These are phyloP conservation scores for Starmerella floris DNA, from an alignment of 805 yeast genomes.

Conservation along the genomic window DNA sequence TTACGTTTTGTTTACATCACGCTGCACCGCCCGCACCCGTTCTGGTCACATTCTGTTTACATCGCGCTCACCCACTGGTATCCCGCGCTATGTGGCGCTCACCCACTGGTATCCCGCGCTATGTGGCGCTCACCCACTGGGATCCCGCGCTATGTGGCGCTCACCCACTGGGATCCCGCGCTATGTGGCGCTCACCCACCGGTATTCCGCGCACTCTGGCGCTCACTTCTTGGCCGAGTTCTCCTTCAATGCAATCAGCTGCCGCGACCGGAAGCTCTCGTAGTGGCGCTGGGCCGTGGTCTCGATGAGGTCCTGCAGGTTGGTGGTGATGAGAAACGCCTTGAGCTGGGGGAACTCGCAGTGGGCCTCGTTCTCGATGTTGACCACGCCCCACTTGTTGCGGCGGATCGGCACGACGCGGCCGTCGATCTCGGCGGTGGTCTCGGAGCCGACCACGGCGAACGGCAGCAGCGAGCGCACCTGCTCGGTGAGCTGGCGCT, in stretches of 20 bases:
- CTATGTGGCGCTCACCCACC: too few species aligned
- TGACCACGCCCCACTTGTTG: slow-evolving; percentile 86
- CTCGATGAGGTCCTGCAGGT: slow-evolving; percentile 89
- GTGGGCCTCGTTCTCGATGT: slow-evolving; percentile 86
- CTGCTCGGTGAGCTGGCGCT: slow-evolving; percentile 25
- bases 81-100: too few species aligned
- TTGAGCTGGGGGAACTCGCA: slow-evolving; percentile 91
- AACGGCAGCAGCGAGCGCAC: slow-evolving; percentile 49
- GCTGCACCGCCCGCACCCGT: too few species aligned
- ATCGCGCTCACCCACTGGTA: too few species aligned
- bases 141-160: too few species aligned
- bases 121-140: too few species aligned
- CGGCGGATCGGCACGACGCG: slow-evolving; percentile 77
- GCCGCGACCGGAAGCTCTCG: slow-evolving; percentile 87
- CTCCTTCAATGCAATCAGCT: slow-evolving; percentile 84
- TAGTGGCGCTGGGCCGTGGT: slow-evolving; percentile 78
- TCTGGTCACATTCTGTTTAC: too few species aligned
- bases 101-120: too few species aligned
- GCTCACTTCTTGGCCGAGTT: slow-evolving; percentile 29
- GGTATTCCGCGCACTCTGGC: too few species aligned
- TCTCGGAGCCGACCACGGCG: slow-evolving; percentile 87
- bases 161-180: too few species aligned
- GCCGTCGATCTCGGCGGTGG: slow-evolving; percentile 60
- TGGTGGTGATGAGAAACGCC: slow-evolving; percentile 89
- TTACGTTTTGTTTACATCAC: too few species aligned